Evolutionary conservation across 345 rosid genomes (phyloP).

Genomic region (Lumnitzera littorea): DNA sequence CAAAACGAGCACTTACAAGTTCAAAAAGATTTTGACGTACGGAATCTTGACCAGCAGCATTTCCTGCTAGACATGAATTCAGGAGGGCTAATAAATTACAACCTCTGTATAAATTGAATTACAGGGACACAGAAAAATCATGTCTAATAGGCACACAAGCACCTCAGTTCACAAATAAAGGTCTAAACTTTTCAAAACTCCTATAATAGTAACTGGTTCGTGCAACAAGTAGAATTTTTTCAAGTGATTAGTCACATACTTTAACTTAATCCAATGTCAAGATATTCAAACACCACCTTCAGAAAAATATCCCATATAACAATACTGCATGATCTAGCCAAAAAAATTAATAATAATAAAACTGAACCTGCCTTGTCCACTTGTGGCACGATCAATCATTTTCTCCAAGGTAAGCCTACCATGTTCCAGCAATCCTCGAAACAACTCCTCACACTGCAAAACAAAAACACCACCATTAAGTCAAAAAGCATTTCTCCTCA

Average conservation of each 20-base stretch:
- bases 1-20: slow-evolving; percentile 50
- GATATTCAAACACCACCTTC: no score
- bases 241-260: no score
- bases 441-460: slow-evolving; percentile 51
- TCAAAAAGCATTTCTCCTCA: neutral
- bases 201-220: neutral
- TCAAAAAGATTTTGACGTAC: slow-evolving; percentile 41
- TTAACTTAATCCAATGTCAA: no score
- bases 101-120: no score
- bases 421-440: slow-evolving; percentile 69
- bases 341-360: neutral
- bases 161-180: neutral
- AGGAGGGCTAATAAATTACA: neutral
- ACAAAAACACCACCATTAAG: neutral
- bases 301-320: no score
- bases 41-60: slow-evolving; percentile 21
- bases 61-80: slow-evolving; percentile 18
- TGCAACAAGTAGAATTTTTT: no score
- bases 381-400: slow-evolving; percentile 50
- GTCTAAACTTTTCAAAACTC: neutral
- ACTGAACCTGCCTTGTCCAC: slow-evolving; percentile 36
- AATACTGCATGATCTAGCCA: no score
- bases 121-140: no score
- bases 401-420: slow-evolving; percentile 80
- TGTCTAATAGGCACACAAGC: no score